Conservation (phyloP, 805 yeast species). For the Pichia eremophila region DNA sequence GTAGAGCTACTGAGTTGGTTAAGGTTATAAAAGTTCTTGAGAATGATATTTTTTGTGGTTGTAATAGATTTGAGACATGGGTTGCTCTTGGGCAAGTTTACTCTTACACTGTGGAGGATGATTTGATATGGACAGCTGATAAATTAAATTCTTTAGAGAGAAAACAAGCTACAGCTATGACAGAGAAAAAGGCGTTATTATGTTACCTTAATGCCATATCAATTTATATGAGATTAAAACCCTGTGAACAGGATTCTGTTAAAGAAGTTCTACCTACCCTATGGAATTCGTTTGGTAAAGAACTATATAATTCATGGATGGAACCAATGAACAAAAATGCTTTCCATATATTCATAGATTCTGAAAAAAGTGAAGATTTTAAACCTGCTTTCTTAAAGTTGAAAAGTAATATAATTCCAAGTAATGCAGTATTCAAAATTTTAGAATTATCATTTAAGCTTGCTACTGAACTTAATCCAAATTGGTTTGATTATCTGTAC, state of each 20-base stretch:
- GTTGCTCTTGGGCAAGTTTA: slow-evolving; percentile 69
- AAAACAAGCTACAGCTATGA: slow-evolving; percentile 47
- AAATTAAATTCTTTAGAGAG: slow-evolving; percentile 56
- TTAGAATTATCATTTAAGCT: slow-evolving; percentile 36
- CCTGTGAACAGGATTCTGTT: slow-evolving; percentile 13
- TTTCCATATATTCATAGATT: slow-evolving; percentile 29
- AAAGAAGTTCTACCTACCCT: slow-evolving; percentile 33
- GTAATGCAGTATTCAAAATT: slow-evolving; percentile 18
- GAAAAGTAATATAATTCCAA: slow-evolving; percentile 7
- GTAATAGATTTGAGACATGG: slow-evolving; percentile 80
- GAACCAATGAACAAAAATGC: slow-evolving; percentile 59
- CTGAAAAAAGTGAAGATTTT: neutral
- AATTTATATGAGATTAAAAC: slow-evolving; percentile 18
- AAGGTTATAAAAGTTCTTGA: slow-evolving; percentile 57
- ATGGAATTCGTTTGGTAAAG: slow-evolving; percentile 48
- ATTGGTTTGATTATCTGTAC: slow-evolving; percentile 57
- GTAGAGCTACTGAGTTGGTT: slow-evolving; percentile 74
- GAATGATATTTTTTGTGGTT: slow-evolving; percentile 57
- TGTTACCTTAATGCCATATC: slow-evolving; percentile 71
- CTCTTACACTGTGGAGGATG: slow-evolving; percentile 76
- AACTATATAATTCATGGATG: slow-evolving; percentile 47
- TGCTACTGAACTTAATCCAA: slow-evolving; percentile 37
- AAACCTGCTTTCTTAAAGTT: neutral
- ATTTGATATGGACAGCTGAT: slow-evolving; percentile 86
- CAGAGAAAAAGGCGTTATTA: slow-evolving; percentile 61